phyloP scores from a whole-genome alignment of 2,329 filamentous ascomycete genomes.

The Drechslerella stenobrocha region DNA sequence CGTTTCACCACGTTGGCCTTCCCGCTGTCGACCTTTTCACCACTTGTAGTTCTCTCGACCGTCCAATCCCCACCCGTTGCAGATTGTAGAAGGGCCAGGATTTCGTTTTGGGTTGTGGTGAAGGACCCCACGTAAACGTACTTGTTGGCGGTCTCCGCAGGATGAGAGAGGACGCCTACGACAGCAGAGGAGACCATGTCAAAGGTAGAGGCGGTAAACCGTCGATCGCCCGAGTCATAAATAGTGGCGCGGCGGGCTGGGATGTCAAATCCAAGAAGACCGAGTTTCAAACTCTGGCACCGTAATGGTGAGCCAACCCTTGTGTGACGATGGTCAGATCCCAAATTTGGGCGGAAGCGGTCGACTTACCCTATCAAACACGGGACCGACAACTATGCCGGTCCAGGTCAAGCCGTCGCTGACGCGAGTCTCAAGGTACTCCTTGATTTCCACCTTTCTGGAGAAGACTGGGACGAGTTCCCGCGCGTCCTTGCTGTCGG shows the following conservation, averaged over 20 bases:
- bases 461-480: constrained; percentile 33
- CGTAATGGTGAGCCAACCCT: neutral
- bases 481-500: constrained; percentile 46
- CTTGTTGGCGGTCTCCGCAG: constrained; percentile 63
- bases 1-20: constrained; percentile 55
- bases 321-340: neutral
- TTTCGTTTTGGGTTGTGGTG: constrained; percentile 63
- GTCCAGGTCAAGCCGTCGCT: constrained; percentile 63
- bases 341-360: constrained; percentile 22
- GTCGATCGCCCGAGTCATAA: constrained; percentile 63
- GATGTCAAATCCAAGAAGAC: constrained; percentile 62
- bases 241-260: constrained; percentile 61
- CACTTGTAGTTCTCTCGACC: constrained; percentile 56
- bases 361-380: constrained; percentile 64
- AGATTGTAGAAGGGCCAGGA: constrained; percentile 62
- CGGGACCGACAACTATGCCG: constrained; percentile 62
- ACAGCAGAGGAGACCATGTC: constrained; percentile 61
- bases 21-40: constrained; percentile 57
- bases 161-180: constrained; percentile 59
- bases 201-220: constrained; percentile 61
- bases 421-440: constrained; percentile 62
- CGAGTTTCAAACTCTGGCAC: constrained; percentile 58
- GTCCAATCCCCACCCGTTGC: constrained; percentile 60
- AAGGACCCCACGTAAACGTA: constrained; percentile 65
- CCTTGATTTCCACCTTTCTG: constrained; percentile 50